phyloP scores from a whole-genome alignment of 2,329 filamentous ascomycete genomes.

The Basipetospora chlamydospora region DNA sequence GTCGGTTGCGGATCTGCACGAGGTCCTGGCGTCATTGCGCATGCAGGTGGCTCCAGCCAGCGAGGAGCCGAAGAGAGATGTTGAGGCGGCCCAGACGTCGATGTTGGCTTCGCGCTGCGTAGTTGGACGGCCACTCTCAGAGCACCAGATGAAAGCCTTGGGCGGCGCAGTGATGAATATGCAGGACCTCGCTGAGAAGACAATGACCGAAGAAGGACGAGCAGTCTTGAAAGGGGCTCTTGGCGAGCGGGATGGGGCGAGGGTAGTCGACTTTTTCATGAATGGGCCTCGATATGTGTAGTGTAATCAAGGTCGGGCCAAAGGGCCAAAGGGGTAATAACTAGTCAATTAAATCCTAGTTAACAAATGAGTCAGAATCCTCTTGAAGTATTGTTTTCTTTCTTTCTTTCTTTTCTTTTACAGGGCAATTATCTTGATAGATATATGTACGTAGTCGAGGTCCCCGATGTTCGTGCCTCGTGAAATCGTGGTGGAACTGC shows the following conservation, averaged over 20 bases:
- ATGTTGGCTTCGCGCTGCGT: slow-evolving; percentile 14
- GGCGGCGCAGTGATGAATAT: slow-evolving; percentile 15
- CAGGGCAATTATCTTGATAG: no score
- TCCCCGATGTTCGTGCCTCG: no score
- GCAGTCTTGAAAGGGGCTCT: slow-evolving; percentile 13
- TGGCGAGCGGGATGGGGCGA: slow-evolving; percentile 15
- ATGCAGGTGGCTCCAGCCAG: slow-evolving; percentile 6
- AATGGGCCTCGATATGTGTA: background rate
- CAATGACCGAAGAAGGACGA: slow-evolving; percentile 9
- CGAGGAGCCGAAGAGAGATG: no score
- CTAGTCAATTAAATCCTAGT: no score
- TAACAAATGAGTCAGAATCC: no score
- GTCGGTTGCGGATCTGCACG: slow-evolving; percentile 18
- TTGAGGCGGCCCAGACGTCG: background rate
- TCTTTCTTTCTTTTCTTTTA: no score
- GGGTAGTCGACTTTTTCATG: slow-evolving; percentile 16
- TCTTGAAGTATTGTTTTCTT: no score
- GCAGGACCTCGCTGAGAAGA: slow-evolving; percentile 13
- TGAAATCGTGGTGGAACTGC: no score
- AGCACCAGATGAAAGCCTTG: slow-evolving; percentile 14
- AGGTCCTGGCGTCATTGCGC: slow-evolving; percentile 23
- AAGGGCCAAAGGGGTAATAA: no score
- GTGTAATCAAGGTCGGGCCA: background rate
- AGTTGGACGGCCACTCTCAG: slow-evolving; percentile 13
- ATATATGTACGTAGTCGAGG: no score